phyloP scores from a whole-genome alignment of 306 rosid genomes.

The Lupinus albus region DNA sequence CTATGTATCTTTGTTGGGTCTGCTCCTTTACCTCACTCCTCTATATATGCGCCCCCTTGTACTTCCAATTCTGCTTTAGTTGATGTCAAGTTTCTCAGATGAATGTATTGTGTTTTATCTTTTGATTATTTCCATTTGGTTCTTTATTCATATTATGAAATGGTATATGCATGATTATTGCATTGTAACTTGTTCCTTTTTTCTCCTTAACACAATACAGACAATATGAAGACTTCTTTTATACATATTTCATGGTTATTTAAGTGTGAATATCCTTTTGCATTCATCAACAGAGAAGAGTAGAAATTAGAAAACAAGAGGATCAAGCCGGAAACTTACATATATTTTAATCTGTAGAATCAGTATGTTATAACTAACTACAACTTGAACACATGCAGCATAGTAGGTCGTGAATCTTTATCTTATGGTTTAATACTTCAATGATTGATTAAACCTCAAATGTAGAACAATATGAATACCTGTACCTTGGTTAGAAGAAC shows the following conservation, averaged over 20 bases:
- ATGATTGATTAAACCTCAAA: constrained; percentile 25
- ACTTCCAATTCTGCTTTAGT: background rate
- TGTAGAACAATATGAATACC: background rate
- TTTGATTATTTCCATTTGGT: background rate
- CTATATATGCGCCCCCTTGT: background rate
- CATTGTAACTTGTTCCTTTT: constrained; percentile 1
- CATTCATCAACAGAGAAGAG: constrained; percentile 17
- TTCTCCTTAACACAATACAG: background rate
- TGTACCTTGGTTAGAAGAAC: constrained; percentile 9
- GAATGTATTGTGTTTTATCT: background rate
- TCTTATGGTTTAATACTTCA: constrained; percentile 9
- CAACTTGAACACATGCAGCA: constrained; percentile 2
- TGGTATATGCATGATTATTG: background rate
- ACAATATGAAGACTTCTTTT: constrained; percentile 13
- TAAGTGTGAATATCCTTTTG: background rate
- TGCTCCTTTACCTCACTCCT: background rate
- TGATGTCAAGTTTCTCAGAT: background rate
- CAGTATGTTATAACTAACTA: constrained; percentile 1
- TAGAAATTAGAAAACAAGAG: constrained; percentile 9
- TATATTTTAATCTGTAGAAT: constrained; percentile 11
- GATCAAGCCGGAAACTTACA: background rate
- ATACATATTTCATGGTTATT: constrained; percentile 19
- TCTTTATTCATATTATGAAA: constrained; percentile 3
- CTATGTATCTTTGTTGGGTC: background rate
- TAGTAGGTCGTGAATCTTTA: constrained; percentile 12